phyloP scores from a whole-genome alignment of 2,329 filamentous ascomycete genomes.

The Trichoderma sp. region DNA sequence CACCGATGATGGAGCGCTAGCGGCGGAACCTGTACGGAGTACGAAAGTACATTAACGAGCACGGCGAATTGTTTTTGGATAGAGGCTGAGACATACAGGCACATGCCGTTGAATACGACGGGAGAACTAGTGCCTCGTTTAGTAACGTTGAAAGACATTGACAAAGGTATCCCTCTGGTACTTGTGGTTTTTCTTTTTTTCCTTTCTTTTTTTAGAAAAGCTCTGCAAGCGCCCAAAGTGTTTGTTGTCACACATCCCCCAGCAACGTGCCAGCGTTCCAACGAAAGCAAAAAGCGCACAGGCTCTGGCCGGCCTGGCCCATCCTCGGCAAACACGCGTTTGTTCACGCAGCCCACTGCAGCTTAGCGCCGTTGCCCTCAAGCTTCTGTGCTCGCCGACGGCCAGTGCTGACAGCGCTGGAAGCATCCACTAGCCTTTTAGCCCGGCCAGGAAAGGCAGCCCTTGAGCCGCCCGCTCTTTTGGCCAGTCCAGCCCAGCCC shows the following conservation, averaged over 20 bases:
- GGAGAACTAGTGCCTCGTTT: background rate
- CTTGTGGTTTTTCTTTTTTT: background rate
- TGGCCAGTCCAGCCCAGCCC: background rate
- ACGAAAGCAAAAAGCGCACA: background rate
- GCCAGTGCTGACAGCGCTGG: conserved; percentile 13
- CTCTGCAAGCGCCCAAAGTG: background rate
- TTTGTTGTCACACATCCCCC: conserved; percentile 3
- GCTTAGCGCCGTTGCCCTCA: conserved; percentile 14
- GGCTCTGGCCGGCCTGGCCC: background rate
- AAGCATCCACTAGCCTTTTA: conserved; percentile 6
- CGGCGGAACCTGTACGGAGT: background rate
- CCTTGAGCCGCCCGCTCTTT: conserved; percentile 10
- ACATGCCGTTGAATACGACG: conserved; percentile 4
- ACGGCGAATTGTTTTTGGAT: background rate
- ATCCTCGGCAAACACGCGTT: conserved; percentile 11
- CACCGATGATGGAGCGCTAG: background rate
- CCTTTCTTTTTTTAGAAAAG: background rate
- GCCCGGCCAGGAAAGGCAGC: conserved; percentile 6
- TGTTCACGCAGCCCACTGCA: conserved; percentile 11
- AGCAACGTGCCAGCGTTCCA: background rate
- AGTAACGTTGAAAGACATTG: background rate
- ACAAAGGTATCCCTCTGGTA: background rate
- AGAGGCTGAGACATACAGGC: conserved; percentile 7
- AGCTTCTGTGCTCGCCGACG: background rate
- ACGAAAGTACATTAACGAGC: background rate